Evolutionary conservation across 306 rosid genomes (phyloP), one percentile per base, ranked within the genome.

Genomic region (Trichosanthes cucumerina): DNA sequence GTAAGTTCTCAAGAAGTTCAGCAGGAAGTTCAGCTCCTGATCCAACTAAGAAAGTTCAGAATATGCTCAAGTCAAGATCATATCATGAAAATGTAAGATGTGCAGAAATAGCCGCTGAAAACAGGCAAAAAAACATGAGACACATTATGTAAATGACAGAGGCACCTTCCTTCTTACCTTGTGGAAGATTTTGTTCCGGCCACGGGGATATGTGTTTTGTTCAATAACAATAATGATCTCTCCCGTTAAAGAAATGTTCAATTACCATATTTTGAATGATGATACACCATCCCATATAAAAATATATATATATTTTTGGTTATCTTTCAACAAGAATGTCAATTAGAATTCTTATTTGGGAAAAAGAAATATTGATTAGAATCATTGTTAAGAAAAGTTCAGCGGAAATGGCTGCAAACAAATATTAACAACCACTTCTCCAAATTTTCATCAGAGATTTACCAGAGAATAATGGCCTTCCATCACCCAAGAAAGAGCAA

Each of bases 1-100:
- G 49, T 82, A 96, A 78, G 41, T 88, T 88, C 50, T 91, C 88
- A 60, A 96, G 64, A 77, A 96, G 87, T 82, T 96, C 99, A 14
- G 88, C 15, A 34, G 97, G 97, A 71, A 96, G 96, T 86, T 93
- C 99, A 64, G 89, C 89, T 82, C 98, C 99, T 96, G 89, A 80
- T 79, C 60, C 87, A 56, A 73, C 63, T 58, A 80, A 82, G 36
- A 76, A 15, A 74, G 21, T 41, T 84, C 74, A 82, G 34, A 60
- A 80, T 28, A 79, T 68, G 44, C 68, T 60, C 18, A 59, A 23
- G 7, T 60, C 18, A 59, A 23, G 7, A 59, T 6, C 44, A 31
- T 65, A 16, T 18, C 79, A 52, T 19, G 62, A 4, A 5, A 31
- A 74, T 74, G n/a, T 50, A 50, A 74, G 63, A 74, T 33, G 28